These are phyloP conservation scores for Colletotrichum salicis DNA, from an alignment of 2,329 filamentous ascomycete species.

Conservation along the genomic window DNA sequence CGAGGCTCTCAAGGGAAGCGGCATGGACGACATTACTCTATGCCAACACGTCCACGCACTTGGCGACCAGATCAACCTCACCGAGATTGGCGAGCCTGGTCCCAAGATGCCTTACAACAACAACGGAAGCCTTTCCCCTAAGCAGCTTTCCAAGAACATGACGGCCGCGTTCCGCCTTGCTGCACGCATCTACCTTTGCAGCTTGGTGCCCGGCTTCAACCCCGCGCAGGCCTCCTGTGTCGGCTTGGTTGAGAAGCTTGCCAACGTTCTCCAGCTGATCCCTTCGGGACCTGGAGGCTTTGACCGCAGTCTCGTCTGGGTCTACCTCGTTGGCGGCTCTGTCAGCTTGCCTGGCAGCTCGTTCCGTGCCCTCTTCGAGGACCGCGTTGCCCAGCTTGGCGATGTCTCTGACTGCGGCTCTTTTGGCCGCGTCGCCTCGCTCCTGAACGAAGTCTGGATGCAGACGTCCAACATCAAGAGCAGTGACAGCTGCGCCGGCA, in stretches of 20 bases:
- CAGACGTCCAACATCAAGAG: slow-evolving; percentile 70
- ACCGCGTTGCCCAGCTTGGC: slow-evolving; percentile 79
- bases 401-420: slow-evolving; percentile 83
- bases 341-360: slow-evolving; percentile 76
- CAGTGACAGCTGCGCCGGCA: slow-evolving; percentile 44
- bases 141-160: slow-evolving; percentile 88
- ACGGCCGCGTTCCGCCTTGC: slow-evolving; percentile 91
- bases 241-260: slow-evolving; percentile 81
- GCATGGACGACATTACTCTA: slow-evolving; percentile 85
- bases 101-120: slow-evolving; percentile 71
- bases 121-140: slow-evolving; percentile 81
- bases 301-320: slow-evolving; percentile 93
- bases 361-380: slow-evolving; percentile 82
- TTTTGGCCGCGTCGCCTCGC: slow-evolving; percentile 82
- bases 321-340: slow-evolving; percentile 86
- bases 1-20: slow-evolving; percentile 84
- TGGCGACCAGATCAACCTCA: slow-evolving; percentile 85
- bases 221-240: slow-evolving; percentile 78
- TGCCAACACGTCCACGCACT: slow-evolving; percentile 92
- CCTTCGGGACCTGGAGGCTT: slow-evolving; percentile 84
- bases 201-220: slow-evolving; percentile 88
- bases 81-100: slow-evolving; percentile 72
- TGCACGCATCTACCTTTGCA: slow-evolving; percentile 96
- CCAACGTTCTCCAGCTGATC: slow-evolving; percentile 81
- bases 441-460: slow-evolving; percentile 87